These are phyloP conservation scores for Salisapilia sapeloensis DNA, from an alignment of 352 stramenopile species.

Conservation along the genomic window DNA sequence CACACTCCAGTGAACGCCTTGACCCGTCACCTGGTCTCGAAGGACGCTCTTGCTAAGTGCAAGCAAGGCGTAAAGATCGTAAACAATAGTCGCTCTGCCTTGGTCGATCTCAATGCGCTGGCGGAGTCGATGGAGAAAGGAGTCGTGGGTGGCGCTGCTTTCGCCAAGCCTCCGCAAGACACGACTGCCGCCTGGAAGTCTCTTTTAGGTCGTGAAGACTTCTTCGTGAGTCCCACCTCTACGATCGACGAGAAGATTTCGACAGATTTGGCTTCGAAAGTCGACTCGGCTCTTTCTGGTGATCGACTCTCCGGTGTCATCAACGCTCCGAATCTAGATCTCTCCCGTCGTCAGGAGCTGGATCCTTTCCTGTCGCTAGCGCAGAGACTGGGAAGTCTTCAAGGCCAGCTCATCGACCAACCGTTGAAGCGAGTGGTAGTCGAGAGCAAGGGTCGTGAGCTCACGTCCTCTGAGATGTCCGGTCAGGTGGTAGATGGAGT, in stretches of 20 bases:
- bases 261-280: conserved; percentile 79
- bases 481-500: conserved; percentile 77
- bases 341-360: conserved; percentile 56
- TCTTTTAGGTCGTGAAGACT: conserved; percentile 80
- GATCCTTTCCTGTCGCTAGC: conserved; percentile 78
- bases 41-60: conserved; percentile 61
- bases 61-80: conserved; percentile 87
- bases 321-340: conserved; percentile 91
- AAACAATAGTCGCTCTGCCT: conserved; percentile 87
- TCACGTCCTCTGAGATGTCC: conserved; percentile 69
- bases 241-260: conserved; percentile 90
- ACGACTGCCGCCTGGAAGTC: conserved; percentile 30
- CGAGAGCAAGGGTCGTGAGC: conserved; percentile 54
- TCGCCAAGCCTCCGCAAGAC: conserved; percentile 47
- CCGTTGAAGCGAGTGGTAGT: conserved; percentile 54
- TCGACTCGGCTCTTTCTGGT: conserved; percentile 83
- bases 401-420: conserved; percentile 69
- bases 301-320: conserved; percentile 88
- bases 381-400: conserved; percentile 83
- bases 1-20: conserved; percentile 93
- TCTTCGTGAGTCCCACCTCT: conserved; percentile 87
- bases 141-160: conserved; percentile 61
- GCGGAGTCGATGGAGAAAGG: conserved; percentile 67
- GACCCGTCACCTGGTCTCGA: conserved; percentile 83
- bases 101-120: conserved; percentile 88